Evolutionary conservation across 768 basidiomycete genomes (phyloP).

Genomic region (Panus rudis): DNA sequence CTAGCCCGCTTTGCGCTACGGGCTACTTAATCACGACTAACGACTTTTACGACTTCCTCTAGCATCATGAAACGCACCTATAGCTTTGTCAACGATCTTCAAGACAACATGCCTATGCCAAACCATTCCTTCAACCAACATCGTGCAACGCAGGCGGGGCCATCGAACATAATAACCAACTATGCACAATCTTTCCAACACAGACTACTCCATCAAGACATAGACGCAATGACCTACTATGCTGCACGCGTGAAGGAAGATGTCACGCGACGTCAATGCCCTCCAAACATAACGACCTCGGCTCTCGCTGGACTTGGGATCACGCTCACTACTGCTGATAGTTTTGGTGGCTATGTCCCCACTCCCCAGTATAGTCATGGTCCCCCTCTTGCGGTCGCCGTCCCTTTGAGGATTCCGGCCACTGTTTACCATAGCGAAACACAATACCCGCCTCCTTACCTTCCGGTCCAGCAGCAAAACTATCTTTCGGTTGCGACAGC

Average conservation of each 20-base stretch:
- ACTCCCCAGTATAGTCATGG: too few species aligned
- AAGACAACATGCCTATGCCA: slow-evolving; percentile 7
- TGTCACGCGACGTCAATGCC: background rate
- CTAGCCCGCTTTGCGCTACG: too few species aligned
- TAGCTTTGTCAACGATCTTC: slow-evolving; percentile 11
- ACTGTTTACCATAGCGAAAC: background rate
- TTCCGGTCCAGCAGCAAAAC: too few species aligned
- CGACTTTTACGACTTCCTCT: slow-evolving; percentile 9
- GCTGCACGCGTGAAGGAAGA: background rate
- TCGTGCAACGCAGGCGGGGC: slow-evolving; percentile 17
- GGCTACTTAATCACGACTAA: too few species aligned
- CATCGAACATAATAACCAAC: background rate
- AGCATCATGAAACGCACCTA: slow-evolving; percentile 15
- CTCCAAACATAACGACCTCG: slow-evolving; percentile 1
- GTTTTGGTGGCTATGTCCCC: background rate
- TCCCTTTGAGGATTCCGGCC: background rate
- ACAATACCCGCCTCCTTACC: too few species aligned
- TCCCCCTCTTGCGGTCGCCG: too few species aligned
- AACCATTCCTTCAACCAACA: slow-evolving; percentile 10
- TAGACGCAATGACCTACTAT: too few species aligned
- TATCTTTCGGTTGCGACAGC: background rate
- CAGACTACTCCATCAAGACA: too few species aligned
- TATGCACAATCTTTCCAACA: background rate
- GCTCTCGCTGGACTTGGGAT: slow-evolving; percentile 11
- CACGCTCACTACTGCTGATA: background rate